Percentiles rank a stretch among this genome's conserved stretches.
Conservation (phyloP, 345 rosid species). For the Eutrema heterophyllum region DNA sequence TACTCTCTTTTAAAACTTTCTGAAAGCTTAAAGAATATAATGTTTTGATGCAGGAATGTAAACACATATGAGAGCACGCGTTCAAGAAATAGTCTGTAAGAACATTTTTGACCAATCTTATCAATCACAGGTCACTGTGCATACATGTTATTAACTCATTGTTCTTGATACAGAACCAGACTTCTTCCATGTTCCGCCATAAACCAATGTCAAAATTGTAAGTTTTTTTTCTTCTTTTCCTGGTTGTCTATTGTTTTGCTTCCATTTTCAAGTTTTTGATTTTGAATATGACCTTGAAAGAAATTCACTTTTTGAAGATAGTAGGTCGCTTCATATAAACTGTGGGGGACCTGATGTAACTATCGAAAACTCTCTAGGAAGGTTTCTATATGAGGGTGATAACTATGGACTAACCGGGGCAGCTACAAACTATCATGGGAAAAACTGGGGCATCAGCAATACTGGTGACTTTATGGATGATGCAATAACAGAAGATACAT, state of each 20-base stretch:
- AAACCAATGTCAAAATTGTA: constrained; percentile 19
- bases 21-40: neutral
- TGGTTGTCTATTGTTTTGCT: neutral
- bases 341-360: constrained; percentile 30
- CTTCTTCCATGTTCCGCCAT: constrained; percentile 28
- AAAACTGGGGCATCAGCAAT: constrained; percentile 31
- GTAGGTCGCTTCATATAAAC: constrained; percentile 29
- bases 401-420: constrained; percentile 9
- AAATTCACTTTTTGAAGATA: neutral
- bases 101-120: neutral
- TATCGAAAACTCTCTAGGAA: constrained; percentile 20
- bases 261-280: neutral
- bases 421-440: constrained; percentile 12
- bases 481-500: constrained; percentile 22
- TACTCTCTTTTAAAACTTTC: neutral
- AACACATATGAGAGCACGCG: constrained; percentile 27
- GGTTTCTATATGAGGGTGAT: constrained; percentile 29
- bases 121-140: neutral
- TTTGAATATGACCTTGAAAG: neutral
- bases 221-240: neutral
- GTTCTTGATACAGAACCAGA: constrained; percentile 17
- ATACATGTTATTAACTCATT: neutral
- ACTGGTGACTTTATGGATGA: constrained; percentile 42
- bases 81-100: constrained; percentile 29
- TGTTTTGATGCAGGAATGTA: constrained; percentile 23